These are phyloP conservation scores for Blumeria graminis DNA, from an alignment of 2,329 filamentous ascomycete species.

Conservation along the genomic window DNA sequence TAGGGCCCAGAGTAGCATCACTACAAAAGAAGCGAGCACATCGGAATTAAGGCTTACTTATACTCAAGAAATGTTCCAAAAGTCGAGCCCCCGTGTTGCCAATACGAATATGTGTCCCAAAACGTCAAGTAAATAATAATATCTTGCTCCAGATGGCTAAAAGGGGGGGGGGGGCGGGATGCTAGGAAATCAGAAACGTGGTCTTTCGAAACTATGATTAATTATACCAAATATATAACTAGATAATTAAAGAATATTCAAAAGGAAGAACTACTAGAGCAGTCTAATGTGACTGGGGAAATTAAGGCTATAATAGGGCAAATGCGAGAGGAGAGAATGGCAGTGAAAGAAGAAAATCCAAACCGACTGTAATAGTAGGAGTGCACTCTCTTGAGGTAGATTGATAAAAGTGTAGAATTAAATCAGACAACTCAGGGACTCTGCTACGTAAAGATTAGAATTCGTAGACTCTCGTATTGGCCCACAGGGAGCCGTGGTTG, in stretches of 20 bases:
- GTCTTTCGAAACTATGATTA: neutral
- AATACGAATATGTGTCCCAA: neutral
- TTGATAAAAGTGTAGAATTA: neutral
- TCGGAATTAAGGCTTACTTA: neutral
- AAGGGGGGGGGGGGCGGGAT: neutral
- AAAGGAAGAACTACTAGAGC: neutral
- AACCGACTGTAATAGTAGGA: neutral
- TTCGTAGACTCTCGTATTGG: too few relatives aligned
- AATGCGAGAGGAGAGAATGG: neutral
- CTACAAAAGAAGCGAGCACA: neutral
- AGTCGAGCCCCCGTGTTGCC: neutral
- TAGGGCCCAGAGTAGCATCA: neutral
- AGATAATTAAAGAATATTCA: neutral
- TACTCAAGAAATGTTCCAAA: neutral
- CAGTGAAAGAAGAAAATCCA: neutral
- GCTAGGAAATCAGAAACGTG: neutral
- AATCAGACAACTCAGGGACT: neutral
- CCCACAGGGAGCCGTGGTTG: too few relatives aligned
- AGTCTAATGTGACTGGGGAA: neutral
- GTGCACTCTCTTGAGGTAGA: neutral
- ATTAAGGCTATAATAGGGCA: neutral
- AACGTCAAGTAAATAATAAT: neutral
- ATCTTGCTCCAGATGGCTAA: neutral
- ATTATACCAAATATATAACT: neutral
- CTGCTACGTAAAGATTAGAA: too few relatives aligned